Percentiles rank a stretch among this genome's conserved stretches.
phyloP scores from a whole-genome alignment of 2,329 filamentous ascomycete genomes.

The Dactylellina sp. region DNA sequence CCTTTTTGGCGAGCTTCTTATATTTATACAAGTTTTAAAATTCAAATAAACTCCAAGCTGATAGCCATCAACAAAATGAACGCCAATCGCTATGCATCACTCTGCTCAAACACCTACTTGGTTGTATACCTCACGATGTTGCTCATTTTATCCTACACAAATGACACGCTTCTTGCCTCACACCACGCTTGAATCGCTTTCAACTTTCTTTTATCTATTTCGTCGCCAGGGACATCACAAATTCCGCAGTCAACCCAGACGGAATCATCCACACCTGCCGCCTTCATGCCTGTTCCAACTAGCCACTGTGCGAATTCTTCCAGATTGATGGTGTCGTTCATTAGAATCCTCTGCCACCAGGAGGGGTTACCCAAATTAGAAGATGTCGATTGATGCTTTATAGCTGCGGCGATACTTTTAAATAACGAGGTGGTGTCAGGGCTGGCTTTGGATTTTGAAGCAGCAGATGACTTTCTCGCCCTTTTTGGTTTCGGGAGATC shows the following conservation, averaged over 20 bases:
- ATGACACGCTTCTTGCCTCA: conserved; percentile 65
- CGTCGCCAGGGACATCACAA: conserved; percentile 58
- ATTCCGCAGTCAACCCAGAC: conserved; percentile 38
- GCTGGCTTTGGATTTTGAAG: conserved; percentile 2
- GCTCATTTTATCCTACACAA: conserved; percentile 61
- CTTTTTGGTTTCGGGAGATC: conserved; percentile 29
- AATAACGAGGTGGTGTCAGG: conserved; percentile 23
- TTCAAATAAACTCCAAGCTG: neutral
- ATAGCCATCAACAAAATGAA: conserved; percentile 6
- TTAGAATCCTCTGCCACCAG: conserved; percentile 50
- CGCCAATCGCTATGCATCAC: conserved; percentile 27
- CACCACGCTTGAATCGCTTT: conserved; percentile 65
- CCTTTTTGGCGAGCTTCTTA: neutral
- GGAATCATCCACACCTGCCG: conserved; percentile 6
- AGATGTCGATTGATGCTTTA: conserved; percentile 33
- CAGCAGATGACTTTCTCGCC: conserved; percentile 22
- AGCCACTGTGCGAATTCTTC: conserved; percentile 46
- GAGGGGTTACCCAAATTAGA: conserved; percentile 19
- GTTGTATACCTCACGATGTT: conserved; percentile 8
- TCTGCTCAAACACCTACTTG: neutral
- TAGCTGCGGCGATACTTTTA: conserved; percentile 33
- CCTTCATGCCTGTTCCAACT: conserved; percentile 14
- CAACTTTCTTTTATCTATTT: conserved; percentile 64
- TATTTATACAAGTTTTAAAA: neutral
- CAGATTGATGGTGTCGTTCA: conserved; percentile 49